These are phyloP conservation scores for Neurospora tetrasperma DNA, from an alignment of 495 filamentous ascomycete species.

Conservation along the genomic window DNA sequence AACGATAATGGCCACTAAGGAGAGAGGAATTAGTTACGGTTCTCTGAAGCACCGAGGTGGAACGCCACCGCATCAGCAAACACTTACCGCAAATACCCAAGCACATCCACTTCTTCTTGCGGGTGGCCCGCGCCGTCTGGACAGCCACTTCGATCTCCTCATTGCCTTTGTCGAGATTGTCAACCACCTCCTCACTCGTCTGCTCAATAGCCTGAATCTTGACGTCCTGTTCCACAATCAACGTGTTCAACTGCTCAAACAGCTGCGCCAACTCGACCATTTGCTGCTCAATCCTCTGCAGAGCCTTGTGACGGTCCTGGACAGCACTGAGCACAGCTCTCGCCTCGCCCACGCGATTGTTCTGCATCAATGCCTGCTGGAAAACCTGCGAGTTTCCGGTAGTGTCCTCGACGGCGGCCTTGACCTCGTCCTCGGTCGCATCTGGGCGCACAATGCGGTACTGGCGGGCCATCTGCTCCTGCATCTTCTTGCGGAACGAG, in stretches of 20 bases:
- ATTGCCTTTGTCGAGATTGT: slow-evolving; percentile 72
- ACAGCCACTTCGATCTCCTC: slow-evolving; percentile 69
- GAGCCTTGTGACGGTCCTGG: slow-evolving; percentile 72
- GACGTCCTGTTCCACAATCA: slow-evolving; percentile 75
- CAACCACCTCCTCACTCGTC: slow-evolving; percentile 66
- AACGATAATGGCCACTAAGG: slow-evolving; percentile 37
- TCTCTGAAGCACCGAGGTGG: not conserved
- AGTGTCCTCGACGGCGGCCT: slow-evolving; percentile 62
- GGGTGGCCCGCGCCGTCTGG: slow-evolving; percentile 62
- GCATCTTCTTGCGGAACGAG: slow-evolving; percentile 64
- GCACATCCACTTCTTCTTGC: slow-evolving; percentile 98
- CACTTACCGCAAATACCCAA: slow-evolving; percentile 69
- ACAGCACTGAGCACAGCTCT: slow-evolving; percentile 67
- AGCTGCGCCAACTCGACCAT: slow-evolving; percentile 76
- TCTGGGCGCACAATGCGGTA: slow-evolving; percentile 84
- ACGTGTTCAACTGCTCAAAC: slow-evolving; percentile 55
- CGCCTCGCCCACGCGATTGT: slow-evolving; percentile 70
- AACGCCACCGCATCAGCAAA: not conserved
- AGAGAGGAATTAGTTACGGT: not conserved
- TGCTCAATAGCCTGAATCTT: slow-evolving; percentile 67
- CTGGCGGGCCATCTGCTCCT: slow-evolving; percentile 75
- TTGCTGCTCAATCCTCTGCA: slow-evolving; percentile 82
- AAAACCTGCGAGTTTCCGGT: slow-evolving; percentile 61
- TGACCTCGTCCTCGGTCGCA: slow-evolving; percentile 69
- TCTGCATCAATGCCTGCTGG: slow-evolving; percentile 64